Evolutionary conservation across 1,284 basidiomycete genomes (phyloP), one percentile per base, ranked within the genome.

Genomic region (Ceratobasidium sp.): DNA sequence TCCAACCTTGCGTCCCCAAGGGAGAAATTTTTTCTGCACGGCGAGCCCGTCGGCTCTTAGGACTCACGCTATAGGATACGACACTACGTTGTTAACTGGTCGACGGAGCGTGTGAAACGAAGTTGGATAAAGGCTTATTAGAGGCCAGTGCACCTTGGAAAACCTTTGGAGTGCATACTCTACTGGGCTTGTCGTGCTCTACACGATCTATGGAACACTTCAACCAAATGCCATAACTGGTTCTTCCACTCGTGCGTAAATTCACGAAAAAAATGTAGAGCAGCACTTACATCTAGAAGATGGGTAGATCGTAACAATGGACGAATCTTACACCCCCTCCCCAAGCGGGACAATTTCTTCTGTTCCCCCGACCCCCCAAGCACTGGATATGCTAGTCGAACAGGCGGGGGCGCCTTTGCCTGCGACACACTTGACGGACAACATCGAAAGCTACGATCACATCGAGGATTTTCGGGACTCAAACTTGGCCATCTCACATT

Each of bases 391-490:
- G 6, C n/a, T 27, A 7, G 39, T 19, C n/a, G 62, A 56, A 19
- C 62, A 41, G 16, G 36, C 21, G 21, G 62, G 8, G 11, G 62
- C 50, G 4, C 62, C 62, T 41, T 29, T 54, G 14, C 62, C 62
- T 42, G 33, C 30, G 9, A 52, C 49, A 46, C 59, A 64, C 19
- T 33, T 53, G 19, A 23, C 47, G 4, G 47, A 11, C 6, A 49
- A 54, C 25, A 54, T 66, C 14, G 62, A 54, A 39, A 50, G 54
- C 41, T 66, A 66, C 23, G 47, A 11, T 5, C 62, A 66, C 39
- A 66, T 66, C 16, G 62, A 66, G 52, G 62, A 66, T 33, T 66
- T 54, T 25, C 62, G 49, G 19, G 62, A 56, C 25, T 66, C 62
- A 2, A 33, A 21, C 25, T 2, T 56, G 21, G 52, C 13, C 11